Evolutionary conservation across 1,284 basidiomycete species (phyloP).

Genomic region (Pulchroboletus neoregius): DNA sequence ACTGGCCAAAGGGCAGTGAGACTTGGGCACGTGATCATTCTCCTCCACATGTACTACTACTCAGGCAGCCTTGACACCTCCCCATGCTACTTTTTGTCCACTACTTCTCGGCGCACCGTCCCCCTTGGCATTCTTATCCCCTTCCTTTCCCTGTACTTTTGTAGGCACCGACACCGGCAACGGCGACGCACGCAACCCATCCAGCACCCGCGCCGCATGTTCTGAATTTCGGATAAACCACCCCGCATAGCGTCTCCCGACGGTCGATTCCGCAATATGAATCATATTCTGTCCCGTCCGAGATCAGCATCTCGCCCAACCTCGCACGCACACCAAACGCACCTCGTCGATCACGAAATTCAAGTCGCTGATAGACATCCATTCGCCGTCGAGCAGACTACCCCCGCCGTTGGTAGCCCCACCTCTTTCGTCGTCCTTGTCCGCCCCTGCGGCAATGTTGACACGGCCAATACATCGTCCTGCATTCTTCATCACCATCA

Average conservation of each 20-base stretch:
- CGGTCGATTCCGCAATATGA: conserved; percentile 90
- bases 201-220: conserved; percentile 79
- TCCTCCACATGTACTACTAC: too few species aligned
- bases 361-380: conserved; percentile 87
- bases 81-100: conserved; percentile 58
- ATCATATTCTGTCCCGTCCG: conserved; percentile 76
- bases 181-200: conserved; percentile 70
- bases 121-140: conserved; percentile 13
- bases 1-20: too few species aligned
- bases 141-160: conserved; percentile 19
- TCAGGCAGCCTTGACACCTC: conserved; percentile 41
- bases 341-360: conserved; percentile 95
- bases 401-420: conserved; percentile 30
- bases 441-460: conserved; percentile 16
- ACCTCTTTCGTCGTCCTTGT: conserved; percentile 27
- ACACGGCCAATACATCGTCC: conserved; percentile 69
- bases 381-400: conserved; percentile 81
- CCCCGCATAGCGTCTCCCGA: conserved; percentile 88
- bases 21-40: too few species aligned
- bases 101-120: conserved; percentile 23
- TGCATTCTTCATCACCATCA: conserved; percentile 94
- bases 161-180: conserved; percentile 39
- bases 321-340: conserved; percentile 26
- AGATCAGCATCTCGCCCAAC: conserved; percentile 5
- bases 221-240: conserved; percentile 98